Base-by-base conservation (phyloP, 495 filamentous ascomycete species). In the Neurospora sp. region DNA sequence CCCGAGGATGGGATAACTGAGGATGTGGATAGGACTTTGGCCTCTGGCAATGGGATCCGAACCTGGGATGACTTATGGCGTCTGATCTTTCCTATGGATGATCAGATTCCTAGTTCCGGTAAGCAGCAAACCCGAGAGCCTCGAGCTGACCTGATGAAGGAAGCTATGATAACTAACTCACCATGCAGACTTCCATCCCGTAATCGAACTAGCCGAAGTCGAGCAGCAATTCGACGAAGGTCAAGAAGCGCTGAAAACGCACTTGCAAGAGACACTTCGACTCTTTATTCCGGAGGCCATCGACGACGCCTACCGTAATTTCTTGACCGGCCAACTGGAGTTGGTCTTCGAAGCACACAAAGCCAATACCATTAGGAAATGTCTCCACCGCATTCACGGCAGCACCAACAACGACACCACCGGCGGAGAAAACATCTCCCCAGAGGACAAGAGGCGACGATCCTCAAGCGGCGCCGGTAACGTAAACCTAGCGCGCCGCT, bases 261-360 rank as follows among this genome's bases (percentile, higher is more conserved):
- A 71, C 42, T 39, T 81, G 16, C 73, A 76, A 38, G 76, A 78
- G 22, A 79, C 74, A 40, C 78, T 81, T 14, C n/a, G 74, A 11
- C 75, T 81, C 11, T 68, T 81, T 0, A 71, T 79, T 10, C 78
- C 79, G 4, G 38, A 22, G 14, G 48, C 18, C 12, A 68, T 77
- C 12, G 78, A 79, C 6, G 71, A 74, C 37, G 42, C 74, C 38
- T 81, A 77, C 69, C 76, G 77, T 46, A 66, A 44, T 20, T 81
- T 81, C 41, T 70, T 81, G 11, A 70, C 78, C 0, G 75, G 76
- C 0, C 79, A 81, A 48, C 72, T 81, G 20, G 78, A 76, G 6
- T 71, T 81, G 0, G 76, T 79, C n/a, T 77, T 78, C 18, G 76
- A 81, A 20, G 78, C 73, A 0, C 78, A 81, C 46, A 73, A 73